Percentiles rank a stretch among this genome's conserved stretches.
Conservation (phyloP, 768 basidiomycete genomes). For the Pulveroboletus ravenelii region DNA sequence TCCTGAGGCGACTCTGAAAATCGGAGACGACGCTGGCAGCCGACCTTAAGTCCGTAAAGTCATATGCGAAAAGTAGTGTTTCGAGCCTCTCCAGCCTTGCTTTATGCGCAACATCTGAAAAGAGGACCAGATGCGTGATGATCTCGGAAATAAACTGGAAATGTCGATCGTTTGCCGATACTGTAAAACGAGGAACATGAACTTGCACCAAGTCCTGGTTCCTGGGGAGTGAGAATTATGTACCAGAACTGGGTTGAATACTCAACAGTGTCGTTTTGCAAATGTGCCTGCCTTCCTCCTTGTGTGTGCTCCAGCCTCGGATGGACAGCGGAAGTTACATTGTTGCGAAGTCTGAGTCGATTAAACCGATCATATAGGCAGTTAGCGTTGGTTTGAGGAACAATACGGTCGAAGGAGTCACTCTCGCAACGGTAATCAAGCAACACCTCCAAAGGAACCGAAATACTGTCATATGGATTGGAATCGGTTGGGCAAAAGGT, state of each 20-base stretch:
- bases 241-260: background rate
- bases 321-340: constrained; percentile 49
- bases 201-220: constrained; percentile 75
- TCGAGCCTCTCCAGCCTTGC: constrained; percentile 74
- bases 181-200: constrained; percentile 80
- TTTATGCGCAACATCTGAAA: constrained; percentile 82
- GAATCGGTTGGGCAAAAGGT: constrained; percentile 69
- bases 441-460: constrained; percentile 86
- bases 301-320: constrained; percentile 36
- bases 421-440: constrained; percentile 83
- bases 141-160: constrained; percentile 84
- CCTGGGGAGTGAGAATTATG: constrained; percentile 8
- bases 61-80: constrained; percentile 80
- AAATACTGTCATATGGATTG: constrained; percentile 41
- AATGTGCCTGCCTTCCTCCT: constrained; percentile 36
- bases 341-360: constrained; percentile 75
- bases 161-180: constrained; percentile 77
- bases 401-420: constrained; percentile 79
- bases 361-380: constrained; percentile 96
- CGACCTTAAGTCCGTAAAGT: constrained; percentile 72
- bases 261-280: constrained; percentile 62
- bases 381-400: constrained; percentile 81
- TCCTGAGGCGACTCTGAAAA: constrained; percentile 71
- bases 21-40: constrained; percentile 67
- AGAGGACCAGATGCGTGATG: constrained; percentile 82